These are phyloP conservation scores for Oidiodendron maius DNA, from an alignment of 495 filamentous ascomycete genomes.

Conservation along the genomic window DNA sequence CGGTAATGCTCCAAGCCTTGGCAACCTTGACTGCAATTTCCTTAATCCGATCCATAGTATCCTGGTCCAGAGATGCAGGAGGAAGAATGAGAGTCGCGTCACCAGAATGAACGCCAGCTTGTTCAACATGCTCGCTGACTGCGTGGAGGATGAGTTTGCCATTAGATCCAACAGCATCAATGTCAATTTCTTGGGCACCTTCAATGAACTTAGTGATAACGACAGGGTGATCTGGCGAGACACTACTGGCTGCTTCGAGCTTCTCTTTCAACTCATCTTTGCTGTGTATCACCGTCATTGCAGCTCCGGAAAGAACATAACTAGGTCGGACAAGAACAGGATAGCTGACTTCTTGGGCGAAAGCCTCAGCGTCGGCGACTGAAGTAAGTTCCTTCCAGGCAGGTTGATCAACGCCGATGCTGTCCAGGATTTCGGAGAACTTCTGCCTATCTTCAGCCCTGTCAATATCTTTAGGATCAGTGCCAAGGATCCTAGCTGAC, in stretches of 20 bases:
- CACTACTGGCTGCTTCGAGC: slow-evolving; percentile 80
- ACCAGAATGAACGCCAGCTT: slow-evolving; percentile 96
- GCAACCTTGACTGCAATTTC: slow-evolving; percentile 94
- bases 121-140: slow-evolving; percentile 94
- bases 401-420: slow-evolving; percentile 91
- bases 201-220: slow-evolving; percentile 99
- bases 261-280: slow-evolving; percentile 86
- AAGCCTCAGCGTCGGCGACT: slow-evolving; percentile 76
- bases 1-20: slow-evolving; percentile 93
- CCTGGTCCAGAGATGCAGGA: slow-evolving; percentile 68
- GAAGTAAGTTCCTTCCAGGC: slow-evolving; percentile 97
- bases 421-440: slow-evolving; percentile 95
- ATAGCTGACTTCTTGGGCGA: slow-evolving; percentile 85
- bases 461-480: slow-evolving; percentile 89
- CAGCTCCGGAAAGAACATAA: slow-evolving; percentile 96
- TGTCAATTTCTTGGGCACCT: slow-evolving; percentile 72
- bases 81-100: slow-evolving; percentile 96
- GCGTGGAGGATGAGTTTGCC: slow-evolving; percentile 89
- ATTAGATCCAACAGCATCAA: slow-evolving; percentile 86
- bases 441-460: slow-evolving; percentile 96
- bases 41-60: slow-evolving; percentile 78
- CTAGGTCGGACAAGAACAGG: slow-evolving; percentile 91
- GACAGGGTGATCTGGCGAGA: slow-evolving; percentile 97
- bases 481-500: slow-evolving; percentile 61
- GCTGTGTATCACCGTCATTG: slow-evolving; percentile 98